Percentiles rank a stretch among this genome's conserved stretches.
Evolutionary conservation across 2,329 filamentous ascomycete genomes (phyloP).

Genomic region (Aaosphaeria pasadenensis): DNA sequence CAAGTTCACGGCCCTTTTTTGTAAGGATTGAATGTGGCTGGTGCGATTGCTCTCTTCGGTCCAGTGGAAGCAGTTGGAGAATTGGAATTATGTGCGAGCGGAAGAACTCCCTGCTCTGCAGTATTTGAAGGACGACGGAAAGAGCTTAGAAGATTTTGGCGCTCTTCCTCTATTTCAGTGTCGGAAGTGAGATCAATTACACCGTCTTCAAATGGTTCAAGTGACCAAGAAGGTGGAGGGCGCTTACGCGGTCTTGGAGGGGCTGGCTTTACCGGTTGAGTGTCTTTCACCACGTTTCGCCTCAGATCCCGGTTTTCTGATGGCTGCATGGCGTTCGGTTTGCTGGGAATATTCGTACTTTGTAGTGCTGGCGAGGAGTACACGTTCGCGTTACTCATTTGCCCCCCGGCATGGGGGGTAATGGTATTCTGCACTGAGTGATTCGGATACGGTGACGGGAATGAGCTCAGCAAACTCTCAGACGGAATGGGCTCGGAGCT

Average conservation of each 20-base stretch:
- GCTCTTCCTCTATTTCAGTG: slow-evolving; percentile 6
- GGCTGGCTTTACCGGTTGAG: neutral
- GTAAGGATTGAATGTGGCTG: no score
- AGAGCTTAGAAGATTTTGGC: slow-evolving; percentile 4
- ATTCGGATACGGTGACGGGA: neutral
- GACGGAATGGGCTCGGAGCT: neutral
- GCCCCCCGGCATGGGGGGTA: neutral
- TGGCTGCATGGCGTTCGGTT: neutral
- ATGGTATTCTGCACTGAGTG: neutral
- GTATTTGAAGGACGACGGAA: neutral
- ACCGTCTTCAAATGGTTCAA: neutral
- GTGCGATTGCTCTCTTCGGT: no score
- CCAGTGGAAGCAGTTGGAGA: no score
- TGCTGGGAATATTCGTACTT: neutral
- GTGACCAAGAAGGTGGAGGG: neutral
- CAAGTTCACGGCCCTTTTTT: no score
- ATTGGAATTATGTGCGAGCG: no score
- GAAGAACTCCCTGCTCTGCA: no score
- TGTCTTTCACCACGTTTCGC: neutral
- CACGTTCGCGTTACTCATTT: neutral
- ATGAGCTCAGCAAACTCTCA: neutral
- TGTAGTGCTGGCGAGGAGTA: neutral
- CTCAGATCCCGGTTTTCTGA: neutral
- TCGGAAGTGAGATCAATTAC: slow-evolving; percentile 8
- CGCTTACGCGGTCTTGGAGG: neutral